phyloP scores from a whole-genome alignment of 306 rosid genomes.

The Elaeagnus macrophylla region DNA sequence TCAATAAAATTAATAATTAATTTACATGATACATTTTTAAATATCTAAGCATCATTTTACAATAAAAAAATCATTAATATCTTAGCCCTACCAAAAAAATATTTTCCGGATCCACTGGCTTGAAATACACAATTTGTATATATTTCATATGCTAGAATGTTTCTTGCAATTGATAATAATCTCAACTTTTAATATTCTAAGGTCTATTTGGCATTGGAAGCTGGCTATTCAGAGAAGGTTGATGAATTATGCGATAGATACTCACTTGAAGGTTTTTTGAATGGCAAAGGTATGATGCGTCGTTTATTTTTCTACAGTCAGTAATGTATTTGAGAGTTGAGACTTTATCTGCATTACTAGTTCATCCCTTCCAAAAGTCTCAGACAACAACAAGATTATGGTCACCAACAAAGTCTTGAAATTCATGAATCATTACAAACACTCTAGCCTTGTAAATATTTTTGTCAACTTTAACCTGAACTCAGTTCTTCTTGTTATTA shows the following conservation, averaged over 20 bases:
- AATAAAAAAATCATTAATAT: no score
- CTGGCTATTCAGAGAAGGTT: conserved; percentile 88
- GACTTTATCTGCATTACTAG: neutral
- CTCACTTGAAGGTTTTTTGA: conserved; percentile 56
- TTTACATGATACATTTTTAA: no score
- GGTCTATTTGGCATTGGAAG: conserved; percentile 98
- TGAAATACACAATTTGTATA: no score
- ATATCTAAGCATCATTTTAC: no score
- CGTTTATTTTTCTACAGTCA: conserved; percentile 5
- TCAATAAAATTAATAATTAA: no score
- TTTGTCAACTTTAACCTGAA: no score
- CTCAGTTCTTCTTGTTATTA: no score
- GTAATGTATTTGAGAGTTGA: neutral
- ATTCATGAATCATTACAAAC: neutral
- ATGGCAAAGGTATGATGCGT: conserved; percentile 41
- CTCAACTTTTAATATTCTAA: conserved; percentile 17
- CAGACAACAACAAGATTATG: no score
- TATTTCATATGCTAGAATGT: no score
- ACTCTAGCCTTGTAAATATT: neutral
- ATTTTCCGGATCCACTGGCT: no score
- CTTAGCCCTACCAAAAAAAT: no score
- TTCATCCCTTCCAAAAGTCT: neutral
- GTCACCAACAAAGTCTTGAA: no score
- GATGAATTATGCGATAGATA: conserved; percentile 73
- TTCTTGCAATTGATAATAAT: neutral